Evolutionary conservation across 306 rosid genomes (phyloP), one percentile per base, ranked within the genome.

Genomic region (Geum urbanum): DNA sequence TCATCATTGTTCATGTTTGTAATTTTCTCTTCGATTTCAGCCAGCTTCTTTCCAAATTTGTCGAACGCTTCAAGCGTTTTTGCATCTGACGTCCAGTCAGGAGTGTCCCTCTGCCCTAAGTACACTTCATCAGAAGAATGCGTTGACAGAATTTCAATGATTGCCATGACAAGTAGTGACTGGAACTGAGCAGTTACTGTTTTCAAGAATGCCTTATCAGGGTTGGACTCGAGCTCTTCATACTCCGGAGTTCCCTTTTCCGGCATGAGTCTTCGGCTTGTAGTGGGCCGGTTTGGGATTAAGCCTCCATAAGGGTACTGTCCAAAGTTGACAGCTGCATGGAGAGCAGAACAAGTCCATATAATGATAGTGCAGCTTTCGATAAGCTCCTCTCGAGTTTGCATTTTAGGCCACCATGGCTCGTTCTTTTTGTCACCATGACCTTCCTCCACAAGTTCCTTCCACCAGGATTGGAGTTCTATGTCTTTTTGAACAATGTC

Each of bases 321-420:
- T 14, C 91, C 88, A 22, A 79, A 86, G 71, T 86, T 84, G n/a
- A 84, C 85, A 7, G 92, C 89, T 55, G 85, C 87, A 59, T 82
- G 89, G 46, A 82, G 87, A 11, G 92, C 92, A 4, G 88, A 89
- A 63, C 85, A 78, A 6, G 78, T 89, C 89, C 89, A 87, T 55
- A 87, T 80, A 41, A 84, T 69, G 8, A 70, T 87, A 53, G 78
- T 49, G 74, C 81, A 73, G 5, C 76, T 19, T 8, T 82, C 75
- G 14, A 84, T 65, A 62, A 87, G 80, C 49, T 82, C 92, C 6
- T 65, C 35, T 39, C 75, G 66, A 18, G 71, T 79, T 53, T 77
- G 81, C 86, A 85, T 65, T 46, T 74, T 69, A 9, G 74, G 74
- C 89, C 92, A 87, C 92, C 87, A 85, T 20, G 83, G 24, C 43